Conservation (phyloP, 129 eudicot species). For the Tagetes patula region DNA sequence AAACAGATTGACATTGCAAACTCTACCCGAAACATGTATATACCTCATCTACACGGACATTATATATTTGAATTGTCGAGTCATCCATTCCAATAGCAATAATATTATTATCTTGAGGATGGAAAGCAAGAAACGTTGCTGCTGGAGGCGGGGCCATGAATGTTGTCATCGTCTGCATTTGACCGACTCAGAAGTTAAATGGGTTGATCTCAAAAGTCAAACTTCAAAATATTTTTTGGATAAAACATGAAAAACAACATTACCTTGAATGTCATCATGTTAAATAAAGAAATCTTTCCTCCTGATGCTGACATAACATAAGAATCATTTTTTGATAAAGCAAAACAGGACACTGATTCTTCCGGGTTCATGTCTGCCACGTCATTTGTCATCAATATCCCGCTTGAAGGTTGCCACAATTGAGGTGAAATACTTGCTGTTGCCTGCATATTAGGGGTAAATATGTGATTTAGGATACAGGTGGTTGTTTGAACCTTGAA, state of each 20-base stretch:
- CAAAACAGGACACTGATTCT: conserved; percentile 95
- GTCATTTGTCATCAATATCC: conserved; percentile 89
- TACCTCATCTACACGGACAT: conserved; percentile 82
- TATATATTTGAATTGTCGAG: conserved; percentile 68
- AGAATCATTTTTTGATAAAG: conserved; percentile 88
- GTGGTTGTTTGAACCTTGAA: not conserved
- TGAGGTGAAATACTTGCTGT: conserved; percentile 78
- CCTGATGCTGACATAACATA: conserved; percentile 99
- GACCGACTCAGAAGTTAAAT: conserved; percentile 16
- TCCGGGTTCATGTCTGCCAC: conserved; percentile 71
- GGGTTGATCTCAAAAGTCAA: not conserved
- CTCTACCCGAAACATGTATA: not conserved
- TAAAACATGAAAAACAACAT: conserved; percentile 3
- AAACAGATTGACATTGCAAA: not conserved
- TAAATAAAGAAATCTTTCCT: conserved; percentile 88
- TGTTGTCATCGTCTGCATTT: conserved; percentile 79
- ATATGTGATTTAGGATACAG: not conserved
- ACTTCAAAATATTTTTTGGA: not conserved
- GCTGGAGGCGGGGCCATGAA: conserved; percentile 97
- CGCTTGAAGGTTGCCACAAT: conserved; percentile 96
- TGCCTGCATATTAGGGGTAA: conserved; percentile 46
- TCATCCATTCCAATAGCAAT: conserved; percentile 92
- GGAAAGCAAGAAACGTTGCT: conserved; percentile 80
- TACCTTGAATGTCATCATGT: conserved; percentile 99
- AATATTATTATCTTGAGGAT: conserved; percentile 81